Evolutionary conservation across 2,329 filamentous ascomycete genomes (phyloP).

Genomic region (Rasamsonia emersonii): DNA sequence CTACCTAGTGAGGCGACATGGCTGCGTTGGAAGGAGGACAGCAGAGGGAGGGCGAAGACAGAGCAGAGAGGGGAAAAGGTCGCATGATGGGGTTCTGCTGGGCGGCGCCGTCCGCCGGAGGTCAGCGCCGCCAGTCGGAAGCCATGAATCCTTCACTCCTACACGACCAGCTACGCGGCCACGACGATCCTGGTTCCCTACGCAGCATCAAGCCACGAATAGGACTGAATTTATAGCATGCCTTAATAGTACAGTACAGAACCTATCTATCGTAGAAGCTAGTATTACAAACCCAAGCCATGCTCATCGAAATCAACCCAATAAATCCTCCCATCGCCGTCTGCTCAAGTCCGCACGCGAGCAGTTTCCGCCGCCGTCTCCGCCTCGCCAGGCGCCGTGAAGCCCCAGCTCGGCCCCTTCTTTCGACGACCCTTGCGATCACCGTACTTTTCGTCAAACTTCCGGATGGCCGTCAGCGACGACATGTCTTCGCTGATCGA

Average conservation of each 20-base stretch:
- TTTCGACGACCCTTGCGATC: conserved; percentile 62
- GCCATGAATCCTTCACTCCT: not conserved
- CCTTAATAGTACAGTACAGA: no score
- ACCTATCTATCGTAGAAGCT: no score
- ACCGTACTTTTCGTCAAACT: conserved; percentile 93
- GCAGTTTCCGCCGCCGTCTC: conserved; percentile 27
- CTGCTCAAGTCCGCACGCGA: conserved; percentile 30
- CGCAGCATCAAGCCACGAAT: not conserved
- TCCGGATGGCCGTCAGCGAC: conserved; percentile 73
- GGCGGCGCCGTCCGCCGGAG: not conserved
- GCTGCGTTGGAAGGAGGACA: conserved; percentile 1
- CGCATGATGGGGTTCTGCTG: not conserved
- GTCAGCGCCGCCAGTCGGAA: conserved; percentile 1
- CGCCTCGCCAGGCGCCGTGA: conserved; percentile 30
- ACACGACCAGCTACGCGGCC: not conserved
- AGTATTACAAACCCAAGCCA: no score
- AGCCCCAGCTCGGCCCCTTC: conserved; percentile 47
- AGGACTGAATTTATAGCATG: no score
- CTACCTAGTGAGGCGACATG: no score
- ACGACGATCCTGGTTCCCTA: no score
- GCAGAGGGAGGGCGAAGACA: conserved; percentile 1
- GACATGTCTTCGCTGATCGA: conserved; percentile 93
- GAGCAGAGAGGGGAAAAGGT: conserved; percentile 1
- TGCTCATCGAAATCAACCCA: not conserved
- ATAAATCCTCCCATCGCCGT: not conserved